phyloP scores from a whole-genome alignment of 2,329 filamentous ascomycete species.

The Hymenoscyphus repandus region DNA sequence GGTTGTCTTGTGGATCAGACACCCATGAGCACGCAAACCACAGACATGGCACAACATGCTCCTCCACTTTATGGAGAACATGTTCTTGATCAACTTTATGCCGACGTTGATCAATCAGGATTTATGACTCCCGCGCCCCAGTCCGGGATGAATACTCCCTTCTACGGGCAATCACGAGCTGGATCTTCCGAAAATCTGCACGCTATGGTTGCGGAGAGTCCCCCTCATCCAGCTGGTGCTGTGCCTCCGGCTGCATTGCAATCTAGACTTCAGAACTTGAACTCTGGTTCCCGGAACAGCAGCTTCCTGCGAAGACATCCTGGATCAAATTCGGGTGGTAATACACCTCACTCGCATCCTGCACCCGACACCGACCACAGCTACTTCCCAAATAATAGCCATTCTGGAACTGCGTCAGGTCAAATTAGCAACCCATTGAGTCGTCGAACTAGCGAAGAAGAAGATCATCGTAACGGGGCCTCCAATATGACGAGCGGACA shows the following conservation, averaged over 20 bases:
- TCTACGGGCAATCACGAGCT: conserved; percentile 64
- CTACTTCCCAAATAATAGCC: conserved; percentile 20
- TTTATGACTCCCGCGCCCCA: conserved; percentile 68
- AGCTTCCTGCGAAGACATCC: conserved; percentile 28
- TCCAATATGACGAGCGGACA: conserved; percentile 40
- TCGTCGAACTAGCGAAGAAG: conserved; percentile 44
- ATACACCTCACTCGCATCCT: conserved; percentile 25
- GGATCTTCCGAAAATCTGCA: conserved; percentile 78
- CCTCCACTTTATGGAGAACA: conserved; percentile 94
- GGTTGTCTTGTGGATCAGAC: conserved; percentile 68
- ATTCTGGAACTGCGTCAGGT: conserved; percentile 10
- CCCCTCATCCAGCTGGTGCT: conserved; percentile 36
- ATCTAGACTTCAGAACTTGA: conserved; percentile 66
- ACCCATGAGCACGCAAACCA: conserved; percentile 42
- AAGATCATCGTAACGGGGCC: conserved; percentile 37
- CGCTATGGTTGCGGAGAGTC: conserved; percentile 46
- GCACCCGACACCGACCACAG: conserved; percentile 14
- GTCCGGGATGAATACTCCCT: conserved; percentile 77
- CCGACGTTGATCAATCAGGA: conserved; percentile 75
- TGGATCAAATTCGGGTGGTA: conserved; percentile 29
- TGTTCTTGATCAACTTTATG: conserved; percentile 83
- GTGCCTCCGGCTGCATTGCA: conserved; percentile 51
- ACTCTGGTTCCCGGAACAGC: conserved; percentile 43
- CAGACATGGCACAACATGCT: conserved; percentile 56
- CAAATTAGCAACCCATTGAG: conserved; percentile 35